A percentile compares a stretch with the other conserved stretches of the same genome.
These are phyloP conservation scores for Chionographis japonica DNA, from an alignment of 106 monocot species.

Conservation along the genomic window DNA sequence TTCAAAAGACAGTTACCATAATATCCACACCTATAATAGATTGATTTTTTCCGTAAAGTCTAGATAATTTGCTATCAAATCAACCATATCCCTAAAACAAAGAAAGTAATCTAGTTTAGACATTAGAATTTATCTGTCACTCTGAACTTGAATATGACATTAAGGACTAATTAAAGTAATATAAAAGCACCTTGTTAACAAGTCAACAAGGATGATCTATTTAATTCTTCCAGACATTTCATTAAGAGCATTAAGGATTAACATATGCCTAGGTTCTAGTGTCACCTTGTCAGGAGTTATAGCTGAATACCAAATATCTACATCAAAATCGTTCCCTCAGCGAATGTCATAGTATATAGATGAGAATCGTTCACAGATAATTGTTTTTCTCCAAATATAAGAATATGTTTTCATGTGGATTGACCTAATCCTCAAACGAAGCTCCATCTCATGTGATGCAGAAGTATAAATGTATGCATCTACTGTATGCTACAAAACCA, in stretches of 20 bases:
- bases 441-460: slow-evolving; percentile 71
- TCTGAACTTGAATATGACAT: slow-evolving; percentile 1
- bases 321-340: slow-evolving; percentile 70
- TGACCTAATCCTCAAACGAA: slow-evolving; percentile 62
- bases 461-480: slow-evolving; percentile 4
- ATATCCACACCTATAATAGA: slow-evolving; percentile 73
- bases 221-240: slow-evolving; percentile 81
- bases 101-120: slow-evolving; percentile 12
- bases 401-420: slow-evolving; percentile 42
- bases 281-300: slow-evolving; percentile 89
- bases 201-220: slow-evolving; percentile 87
- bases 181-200: slow-evolving; percentile 86
- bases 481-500: no score
- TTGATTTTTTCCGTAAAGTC: slow-evolving; percentile 80
- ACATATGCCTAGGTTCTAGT: slow-evolving; percentile 57
- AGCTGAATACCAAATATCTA: slow-evolving; percentile 90
- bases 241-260: slow-evolving; percentile 85
- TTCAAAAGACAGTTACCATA: slow-evolving; percentile 81
- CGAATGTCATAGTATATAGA: slow-evolving; percentile 35
- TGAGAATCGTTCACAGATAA: slow-evolving; percentile 62
- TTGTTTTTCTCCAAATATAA: slow-evolving; percentile 64
- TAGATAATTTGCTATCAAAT: slow-evolving; percentile 76
- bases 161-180: slow-evolving; percentile 50
- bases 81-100: slow-evolving; percentile 75
- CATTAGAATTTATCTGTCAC: slow-evolving; percentile 2